Evolutionary conservation across 2,329 filamentous ascomycete species (phyloP).

Genomic region (Dactylonectria estremocensis): DNA sequence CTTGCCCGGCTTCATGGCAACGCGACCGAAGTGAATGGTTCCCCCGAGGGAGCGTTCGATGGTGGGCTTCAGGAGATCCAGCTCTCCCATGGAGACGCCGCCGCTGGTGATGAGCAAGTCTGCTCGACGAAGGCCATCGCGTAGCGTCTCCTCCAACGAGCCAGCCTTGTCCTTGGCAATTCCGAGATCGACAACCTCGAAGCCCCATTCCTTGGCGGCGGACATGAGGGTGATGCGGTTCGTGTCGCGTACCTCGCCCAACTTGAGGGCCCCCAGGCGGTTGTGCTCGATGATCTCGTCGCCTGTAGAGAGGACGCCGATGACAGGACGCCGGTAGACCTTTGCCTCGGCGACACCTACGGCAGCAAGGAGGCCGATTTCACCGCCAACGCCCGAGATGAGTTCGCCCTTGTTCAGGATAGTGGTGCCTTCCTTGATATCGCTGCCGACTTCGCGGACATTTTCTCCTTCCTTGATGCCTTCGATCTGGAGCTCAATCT

Average conservation of each 20-base stretch:
- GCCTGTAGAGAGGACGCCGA: constrained; percentile 93
- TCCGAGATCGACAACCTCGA: constrained; percentile 85
- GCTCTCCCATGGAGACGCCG: constrained; percentile 97
- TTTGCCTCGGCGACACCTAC: constrained; percentile 81
- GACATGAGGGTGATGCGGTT: constrained; percentile 91
- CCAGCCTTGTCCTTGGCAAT: constrained; percentile 84
- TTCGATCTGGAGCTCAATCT: constrained; percentile 87
- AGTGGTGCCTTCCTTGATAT: constrained; percentile 78
- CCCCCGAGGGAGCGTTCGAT: constrained; percentile 92
- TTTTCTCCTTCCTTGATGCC: constrained; percentile 86
- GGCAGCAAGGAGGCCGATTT: constrained; percentile 90
- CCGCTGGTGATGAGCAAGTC: constrained; percentile 94
- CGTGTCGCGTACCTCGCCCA: constrained; percentile 93
- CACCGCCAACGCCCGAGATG: constrained; percentile 90
- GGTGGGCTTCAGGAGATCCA: constrained; percentile 96
- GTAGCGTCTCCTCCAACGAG: constrained; percentile 82
- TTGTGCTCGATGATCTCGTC: constrained; percentile 91
- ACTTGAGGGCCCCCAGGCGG: constrained; percentile 71
- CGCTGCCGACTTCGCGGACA: constrained; percentile 90
- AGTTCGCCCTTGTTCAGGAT: constrained; percentile 85
- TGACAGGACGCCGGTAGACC: constrained; percentile 81
- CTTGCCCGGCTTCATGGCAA: constrained; percentile 98
- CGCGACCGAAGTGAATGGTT: constrained; percentile 95
- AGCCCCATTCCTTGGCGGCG: constrained; percentile 81
- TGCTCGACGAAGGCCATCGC: constrained; percentile 79